Percentiles rank a stretch among this genome's conserved stretches.
These are phyloP conservation scores for Cytospora mali DNA, from an alignment of 2,329 filamentous ascomycete genomes.

Conservation along the genomic window DNA sequence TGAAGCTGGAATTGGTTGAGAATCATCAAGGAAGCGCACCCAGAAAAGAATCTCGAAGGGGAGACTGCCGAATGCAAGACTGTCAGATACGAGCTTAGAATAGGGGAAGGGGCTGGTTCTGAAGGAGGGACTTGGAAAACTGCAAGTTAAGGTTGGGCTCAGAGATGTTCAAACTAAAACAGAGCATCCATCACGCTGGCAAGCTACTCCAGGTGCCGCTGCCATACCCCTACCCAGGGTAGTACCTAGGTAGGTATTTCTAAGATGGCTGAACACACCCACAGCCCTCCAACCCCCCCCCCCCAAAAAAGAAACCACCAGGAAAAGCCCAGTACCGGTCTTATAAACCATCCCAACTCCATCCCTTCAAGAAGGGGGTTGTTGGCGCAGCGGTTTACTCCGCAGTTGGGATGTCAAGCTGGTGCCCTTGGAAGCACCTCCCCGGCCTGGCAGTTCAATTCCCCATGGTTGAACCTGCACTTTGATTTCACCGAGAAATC, in stretches of 20 bases:
- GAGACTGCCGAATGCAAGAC: no score
- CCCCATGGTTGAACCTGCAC: neutral
- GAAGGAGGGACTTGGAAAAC: no score
- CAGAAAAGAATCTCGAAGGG: neutral
- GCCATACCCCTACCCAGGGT: no score
- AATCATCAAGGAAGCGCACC: neutral
- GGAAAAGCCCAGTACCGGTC: neutral
- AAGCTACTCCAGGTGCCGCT: no score
- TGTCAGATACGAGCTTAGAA: no score
- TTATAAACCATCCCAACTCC: neutral
- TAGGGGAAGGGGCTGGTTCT: no score
- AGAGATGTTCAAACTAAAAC: neutral
- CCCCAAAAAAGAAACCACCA: no score
- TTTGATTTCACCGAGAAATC: neutral
- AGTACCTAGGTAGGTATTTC: no score
- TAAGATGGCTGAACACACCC: neutral
- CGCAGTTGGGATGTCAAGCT: neutral
- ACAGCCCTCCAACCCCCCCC: neutral
- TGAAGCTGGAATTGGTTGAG: neutral
- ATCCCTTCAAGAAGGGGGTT: neutral
- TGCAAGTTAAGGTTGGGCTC: no score
- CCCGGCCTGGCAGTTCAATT: constrained; percentile 16
- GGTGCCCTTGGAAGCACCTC: constrained; percentile 22
- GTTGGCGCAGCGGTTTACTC: constrained; percentile 21
- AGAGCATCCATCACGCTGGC: neutral